Percentiles rank a stretch among this genome's conserved stretches.
Conservation (phyloP, 2,329 filamentous ascomycete species). For the Scorias spongiosa region DNA sequence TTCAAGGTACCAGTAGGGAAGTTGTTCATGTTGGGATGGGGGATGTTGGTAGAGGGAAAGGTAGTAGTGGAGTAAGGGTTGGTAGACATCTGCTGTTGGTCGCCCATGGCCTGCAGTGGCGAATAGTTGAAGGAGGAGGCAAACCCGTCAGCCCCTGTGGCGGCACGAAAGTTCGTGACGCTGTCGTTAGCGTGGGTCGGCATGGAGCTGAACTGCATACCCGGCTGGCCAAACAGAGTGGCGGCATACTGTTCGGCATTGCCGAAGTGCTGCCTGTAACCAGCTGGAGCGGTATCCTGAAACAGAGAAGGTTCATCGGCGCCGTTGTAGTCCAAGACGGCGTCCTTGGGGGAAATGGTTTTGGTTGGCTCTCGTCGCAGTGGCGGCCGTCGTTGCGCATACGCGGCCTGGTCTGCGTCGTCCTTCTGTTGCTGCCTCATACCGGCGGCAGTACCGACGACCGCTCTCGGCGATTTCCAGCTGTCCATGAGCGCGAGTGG, state of each 20-base stretch:
- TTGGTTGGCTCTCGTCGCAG: slow-evolving; percentile 37
- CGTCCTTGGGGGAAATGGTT: slow-evolving; percentile 91
- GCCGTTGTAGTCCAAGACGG: slow-evolving; percentile 71
- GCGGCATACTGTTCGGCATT: slow-evolving; percentile 26
- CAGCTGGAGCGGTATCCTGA: slow-evolving; percentile 32
- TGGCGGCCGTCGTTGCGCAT: slow-evolving; percentile 16
- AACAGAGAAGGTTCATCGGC: slow-evolving; percentile 63
- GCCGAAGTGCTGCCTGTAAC: slow-evolving; percentile 20
- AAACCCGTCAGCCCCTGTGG: slow-evolving; percentile 22
- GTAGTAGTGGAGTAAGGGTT: not conserved
- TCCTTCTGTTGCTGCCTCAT: slow-evolving; percentile 47
- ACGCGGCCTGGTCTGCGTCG: slow-evolving; percentile 38
- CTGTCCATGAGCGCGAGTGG: slow-evolving; percentile 25
- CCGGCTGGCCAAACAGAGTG: slow-evolving; percentile 28
- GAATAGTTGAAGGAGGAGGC: slow-evolving; percentile 13
- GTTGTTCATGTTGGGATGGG: slow-evolving; percentile 8
- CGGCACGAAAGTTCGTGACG: slow-evolving; percentile 31
- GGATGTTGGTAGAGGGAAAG: not conserved
- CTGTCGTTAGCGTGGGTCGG: slow-evolving; percentile 25
- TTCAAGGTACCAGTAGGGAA: slow-evolving; percentile 16
- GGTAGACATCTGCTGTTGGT: not conserved
- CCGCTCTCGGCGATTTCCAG: slow-evolving; percentile 25
- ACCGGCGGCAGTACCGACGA: slow-evolving; percentile 41
- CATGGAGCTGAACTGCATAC: slow-evolving; percentile 24
- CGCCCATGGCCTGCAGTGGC: slow-evolving; percentile 6